phyloP scores from a whole-genome alignment of 2,329 filamentous ascomycete genomes.

The Boeremia exigua region DNA sequence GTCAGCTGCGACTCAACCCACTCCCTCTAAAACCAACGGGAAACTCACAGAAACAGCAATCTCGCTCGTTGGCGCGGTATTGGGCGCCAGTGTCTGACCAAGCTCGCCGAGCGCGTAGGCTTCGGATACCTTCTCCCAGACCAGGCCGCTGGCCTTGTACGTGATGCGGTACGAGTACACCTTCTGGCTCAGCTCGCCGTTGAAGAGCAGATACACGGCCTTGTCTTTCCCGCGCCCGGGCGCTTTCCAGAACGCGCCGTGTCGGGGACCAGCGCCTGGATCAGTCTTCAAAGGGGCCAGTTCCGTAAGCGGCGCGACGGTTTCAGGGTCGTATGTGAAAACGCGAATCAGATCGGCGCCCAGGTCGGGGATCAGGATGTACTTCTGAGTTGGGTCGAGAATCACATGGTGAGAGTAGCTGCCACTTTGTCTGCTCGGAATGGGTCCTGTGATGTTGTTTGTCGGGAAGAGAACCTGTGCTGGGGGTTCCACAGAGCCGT shows the following conservation, averaged over 20 bases:
- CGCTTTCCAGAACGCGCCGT: slow-evolving; percentile 60
- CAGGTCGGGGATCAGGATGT: slow-evolving; percentile 68
- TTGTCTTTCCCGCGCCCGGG: slow-evolving; percentile 1
- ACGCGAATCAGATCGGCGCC: slow-evolving; percentile 67
- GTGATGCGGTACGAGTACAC: slow-evolving; percentile 20
- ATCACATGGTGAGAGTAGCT: slow-evolving; percentile 60
- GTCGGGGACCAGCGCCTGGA: slow-evolving; percentile 67
- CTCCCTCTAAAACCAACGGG: not conserved
- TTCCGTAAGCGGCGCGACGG: slow-evolving; percentile 51
- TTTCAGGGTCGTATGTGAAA: slow-evolving; percentile 57
- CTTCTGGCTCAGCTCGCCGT: slow-evolving; percentile 22
- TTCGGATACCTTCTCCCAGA: slow-evolving; percentile 9
- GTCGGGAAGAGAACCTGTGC: slow-evolving; percentile 14
- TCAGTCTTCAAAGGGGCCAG: slow-evolving; percentile 53
- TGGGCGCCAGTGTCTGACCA: slow-evolving; percentile 7
- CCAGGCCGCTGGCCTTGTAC: slow-evolving; percentile 6
- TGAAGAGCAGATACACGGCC: slow-evolving; percentile 16
- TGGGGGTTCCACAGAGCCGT: slow-evolving; percentile 8
- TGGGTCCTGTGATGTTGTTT: slow-evolving; percentile 7
- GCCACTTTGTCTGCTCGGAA: slow-evolving; percentile 42
- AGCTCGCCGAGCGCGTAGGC: slow-evolving; percentile 3
- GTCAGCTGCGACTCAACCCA: not conserved
- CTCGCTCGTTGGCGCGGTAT: slow-evolving; percentile 21
- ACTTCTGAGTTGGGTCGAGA: slow-evolving; percentile 66
- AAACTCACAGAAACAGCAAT: slow-evolving; percentile 19